Percentiles rank a stretch among this genome's conserved stretches.
These are phyloP conservation scores for Talaromyces piceae DNA, from an alignment of 2,329 filamentous ascomycete genomes.

Conservation along the genomic window DNA sequence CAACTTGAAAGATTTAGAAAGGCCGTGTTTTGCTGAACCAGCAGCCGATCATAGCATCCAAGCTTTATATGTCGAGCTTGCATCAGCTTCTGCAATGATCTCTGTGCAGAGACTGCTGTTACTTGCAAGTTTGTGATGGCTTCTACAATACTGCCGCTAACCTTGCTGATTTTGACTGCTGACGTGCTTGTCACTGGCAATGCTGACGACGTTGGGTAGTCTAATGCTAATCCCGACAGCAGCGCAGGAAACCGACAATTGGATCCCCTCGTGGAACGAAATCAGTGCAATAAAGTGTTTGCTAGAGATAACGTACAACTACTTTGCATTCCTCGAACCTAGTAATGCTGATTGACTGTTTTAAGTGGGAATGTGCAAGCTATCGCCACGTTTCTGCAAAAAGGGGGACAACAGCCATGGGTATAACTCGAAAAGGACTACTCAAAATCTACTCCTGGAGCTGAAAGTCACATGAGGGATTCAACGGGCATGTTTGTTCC, in stretches of 20 bases:
- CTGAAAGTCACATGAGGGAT: background rate
- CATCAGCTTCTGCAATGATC: background rate
- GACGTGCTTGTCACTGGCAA: constrained; percentile 49
- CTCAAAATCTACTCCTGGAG: background rate
- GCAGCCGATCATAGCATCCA: background rate
- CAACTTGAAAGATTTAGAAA: background rate
- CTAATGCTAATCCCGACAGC: constrained; percentile 41
- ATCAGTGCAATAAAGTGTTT: background rate
- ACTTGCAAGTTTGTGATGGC: constrained; percentile 33
- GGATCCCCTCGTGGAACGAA: background rate
- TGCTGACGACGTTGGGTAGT: constrained; percentile 50
- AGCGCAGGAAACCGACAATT: background rate
- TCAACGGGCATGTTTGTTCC: background rate
- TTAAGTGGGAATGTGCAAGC: background rate
- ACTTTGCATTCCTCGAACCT: background rate
- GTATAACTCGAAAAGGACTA: background rate
- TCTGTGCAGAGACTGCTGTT: constrained; percentile 24
- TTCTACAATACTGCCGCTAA: constrained; percentile 32
- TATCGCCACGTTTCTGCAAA: background rate
- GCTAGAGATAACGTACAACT: background rate
- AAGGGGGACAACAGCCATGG: background rate
- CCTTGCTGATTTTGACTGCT: constrained; percentile 37
- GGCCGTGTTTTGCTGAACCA: background rate
- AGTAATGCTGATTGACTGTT: background rate
- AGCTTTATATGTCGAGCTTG: background rate